Base-by-base conservation (phyloP, 1,139 yeast genomes). In the Blastobotrys buckinghamii region DNA sequence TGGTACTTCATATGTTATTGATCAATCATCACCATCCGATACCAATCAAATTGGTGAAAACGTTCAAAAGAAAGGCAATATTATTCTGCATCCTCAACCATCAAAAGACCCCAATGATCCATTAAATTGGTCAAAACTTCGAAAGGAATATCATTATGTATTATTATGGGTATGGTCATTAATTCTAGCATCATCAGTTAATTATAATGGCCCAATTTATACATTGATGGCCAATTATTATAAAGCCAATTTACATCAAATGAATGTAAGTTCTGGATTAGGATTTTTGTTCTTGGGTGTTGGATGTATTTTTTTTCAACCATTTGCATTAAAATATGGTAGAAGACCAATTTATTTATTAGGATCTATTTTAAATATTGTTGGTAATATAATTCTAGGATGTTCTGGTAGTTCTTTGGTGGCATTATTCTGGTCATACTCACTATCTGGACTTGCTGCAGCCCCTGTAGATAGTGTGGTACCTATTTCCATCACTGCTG, bases 41-140 rank as follows among this genome's bases (percentile, higher is more conserved):
- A 10, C 8, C 5, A 19, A 39, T 7, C 12, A 6, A n/a, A 33
- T 26, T 5, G 66, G 65, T 32, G 53, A 55, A 30, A 47, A 63
- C 33, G 53, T 46, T 54, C 35, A 19, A 33, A 26, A 42, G 20
- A n/a, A 9, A 9, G 43, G 44, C n/a, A 33, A 33, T 1, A 72
- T 84, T 35, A 76, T 84, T 30, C 67, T 84, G 44, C 73, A 77
- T 50, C 92, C 92, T 1, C 90, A 84, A 63, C 92, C 92, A 5
- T 82, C 83, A 29, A 83, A 82, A 55, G 76, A 83, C 42, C 82
- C 84, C 15, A 83, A 84, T 60, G 92, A 84, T 59, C 92, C 92
- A 0, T 68, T 84, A 44, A 84, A 84, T 59, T 82, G 87, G 88
- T 34, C 22, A 7, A 22, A 32, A 34, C 20, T 30, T 6, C 39